A percentile compares a stretch with the other conserved stretches of the same genome.
phyloP scores from a whole-genome alignment of 73 alveolate genomes.

The Blepharisma stoltei region DNA sequence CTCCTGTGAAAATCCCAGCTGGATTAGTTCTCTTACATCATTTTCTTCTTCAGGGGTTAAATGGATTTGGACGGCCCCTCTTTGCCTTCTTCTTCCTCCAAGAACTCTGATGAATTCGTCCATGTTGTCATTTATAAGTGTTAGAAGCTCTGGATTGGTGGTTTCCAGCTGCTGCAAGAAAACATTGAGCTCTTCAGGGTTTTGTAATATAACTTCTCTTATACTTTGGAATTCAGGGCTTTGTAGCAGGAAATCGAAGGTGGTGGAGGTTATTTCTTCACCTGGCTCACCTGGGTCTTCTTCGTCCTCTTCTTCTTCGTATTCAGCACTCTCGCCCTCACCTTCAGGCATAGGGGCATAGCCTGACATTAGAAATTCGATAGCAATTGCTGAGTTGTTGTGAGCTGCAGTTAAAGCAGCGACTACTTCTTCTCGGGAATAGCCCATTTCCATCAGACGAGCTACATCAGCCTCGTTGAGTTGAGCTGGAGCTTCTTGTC shows the following conservation, averaged over 20 bases:
- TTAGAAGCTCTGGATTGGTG: background rate
- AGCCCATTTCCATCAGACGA: background rate
- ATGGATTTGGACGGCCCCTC: background rate
- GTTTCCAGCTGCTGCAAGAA: background rate
- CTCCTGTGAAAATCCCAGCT: background rate
- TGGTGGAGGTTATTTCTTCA: background rate
- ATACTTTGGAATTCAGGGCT: background rate
- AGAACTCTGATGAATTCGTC: background rate
- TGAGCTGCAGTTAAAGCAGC: background rate
- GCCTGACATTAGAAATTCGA: background rate
- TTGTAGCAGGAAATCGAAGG: background rate
- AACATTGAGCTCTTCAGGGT: background rate
- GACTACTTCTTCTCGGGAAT: background rate
- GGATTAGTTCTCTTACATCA: constrained; percentile 9
- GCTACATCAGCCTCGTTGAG: too few species aligned
- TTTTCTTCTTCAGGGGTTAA: background rate
- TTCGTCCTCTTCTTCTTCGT: constrained; percentile 23
- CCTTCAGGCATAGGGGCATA: constrained; percentile 30
- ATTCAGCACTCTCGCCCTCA: constrained; percentile 34
- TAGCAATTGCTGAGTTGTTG: constrained; percentile 9
- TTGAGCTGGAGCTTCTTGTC: too few species aligned
- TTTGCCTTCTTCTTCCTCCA: background rate
- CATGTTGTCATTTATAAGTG: background rate
- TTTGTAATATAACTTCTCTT: background rate
- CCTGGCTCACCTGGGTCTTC: background rate